Evolutionary conservation across 495 filamentous ascomycete genomes (phyloP), one percentile per base, ranked within the genome.

Genomic region (Trichocladium uniseriatum): DNA sequence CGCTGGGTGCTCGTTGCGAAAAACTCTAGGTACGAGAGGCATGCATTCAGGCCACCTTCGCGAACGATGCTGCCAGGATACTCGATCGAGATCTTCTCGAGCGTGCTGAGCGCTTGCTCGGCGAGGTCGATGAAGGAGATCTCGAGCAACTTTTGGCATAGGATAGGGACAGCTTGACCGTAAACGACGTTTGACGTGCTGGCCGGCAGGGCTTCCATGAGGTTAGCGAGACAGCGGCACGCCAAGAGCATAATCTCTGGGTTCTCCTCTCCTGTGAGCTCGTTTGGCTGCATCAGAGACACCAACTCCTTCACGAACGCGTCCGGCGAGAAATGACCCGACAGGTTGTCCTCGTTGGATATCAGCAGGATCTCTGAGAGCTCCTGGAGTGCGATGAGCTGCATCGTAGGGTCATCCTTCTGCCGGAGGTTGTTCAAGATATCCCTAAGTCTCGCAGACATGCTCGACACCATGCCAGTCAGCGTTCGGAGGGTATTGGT

Each of bases 191-290:
- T 94, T 14, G 89, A 87, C 20, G 89, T 90, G 43, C 92, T 90
- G 15, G 87, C 80, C 19, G 92, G 89, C 19, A 97, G 71, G 24
- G 94, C 94, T 63, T 99, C 94, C 91, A 99, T 99, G 27, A 99
- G 65, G 57, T 99, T 96, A 41, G 94, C 94, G 40, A 99, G 81
- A 65, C 87, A 97, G 40, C 94, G 86, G 64, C 94, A 97, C 5
- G 94, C 94, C 50, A 96, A 77, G 2, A 97, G 82, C 90, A 96
- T 96, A 56, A 96, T 95, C 66, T 99, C 91, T 4, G 90, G 85
- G 60, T 95, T 95, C 63, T 94, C 89, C 55, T 90, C 87, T 16
- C 87, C 89, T 43, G 79, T 78, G 38, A 82, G 78, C 22, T 91
- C 84, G 61, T 81, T 83, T 0, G 91, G 88, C 54, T 94, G 84